These are phyloP conservation scores for Anisodus tanguticus DNA, from an alignment of 257 asterid species.

Conservation along the genomic window DNA sequence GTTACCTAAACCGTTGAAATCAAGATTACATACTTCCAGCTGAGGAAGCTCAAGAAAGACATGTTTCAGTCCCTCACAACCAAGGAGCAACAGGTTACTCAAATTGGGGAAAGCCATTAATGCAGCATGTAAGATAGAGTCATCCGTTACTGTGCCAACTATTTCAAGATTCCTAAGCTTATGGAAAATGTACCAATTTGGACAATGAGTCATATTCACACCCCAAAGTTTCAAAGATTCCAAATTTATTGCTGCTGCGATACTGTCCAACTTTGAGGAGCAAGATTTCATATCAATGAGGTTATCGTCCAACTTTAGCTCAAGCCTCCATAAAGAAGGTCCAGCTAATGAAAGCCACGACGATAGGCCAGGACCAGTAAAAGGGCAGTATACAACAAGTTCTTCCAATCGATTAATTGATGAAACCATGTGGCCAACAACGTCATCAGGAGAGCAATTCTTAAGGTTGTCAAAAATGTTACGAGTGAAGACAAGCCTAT, in stretches of 20 bases:
- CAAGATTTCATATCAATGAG: slow-evolving; percentile 51
- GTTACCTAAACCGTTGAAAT: slow-evolving; percentile 75
- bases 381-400: slow-evolving; percentile 87
- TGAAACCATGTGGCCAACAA: slow-evolving; percentile 59
- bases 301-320: slow-evolving; percentile 80
- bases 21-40: slow-evolving; percentile 77
- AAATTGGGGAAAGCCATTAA: slow-evolving; percentile 79
- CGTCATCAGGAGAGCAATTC: slow-evolving; percentile 59
- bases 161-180: slow-evolving; percentile 86
- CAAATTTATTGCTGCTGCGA: slow-evolving; percentile 68
- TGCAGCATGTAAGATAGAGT: slow-evolving; percentile 57
- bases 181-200: slow-evolving; percentile 77
- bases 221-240: slow-evolving; percentile 96
- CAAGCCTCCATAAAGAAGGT: slow-evolving; percentile 63
- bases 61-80: slow-evolving; percentile 81
- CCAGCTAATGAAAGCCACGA: slow-evolving; percentile 71
- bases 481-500: slow-evolving; percentile 72
- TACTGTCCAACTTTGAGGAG: slow-evolving; percentile 71
- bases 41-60: slow-evolving; percentile 61
- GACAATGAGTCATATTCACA: slow-evolving; percentile 70
- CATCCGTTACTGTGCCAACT: slow-evolving; percentile 89
- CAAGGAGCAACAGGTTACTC: slow-evolving; percentile 74
- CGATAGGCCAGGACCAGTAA: slow-evolving; percentile 64
- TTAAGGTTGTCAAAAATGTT: slow-evolving; percentile 73
- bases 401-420: slow-evolving; percentile 62